Conservation (phyloP, 495 filamentous ascomycete species). For the Melanomma pulvis-pyrius region DNA sequence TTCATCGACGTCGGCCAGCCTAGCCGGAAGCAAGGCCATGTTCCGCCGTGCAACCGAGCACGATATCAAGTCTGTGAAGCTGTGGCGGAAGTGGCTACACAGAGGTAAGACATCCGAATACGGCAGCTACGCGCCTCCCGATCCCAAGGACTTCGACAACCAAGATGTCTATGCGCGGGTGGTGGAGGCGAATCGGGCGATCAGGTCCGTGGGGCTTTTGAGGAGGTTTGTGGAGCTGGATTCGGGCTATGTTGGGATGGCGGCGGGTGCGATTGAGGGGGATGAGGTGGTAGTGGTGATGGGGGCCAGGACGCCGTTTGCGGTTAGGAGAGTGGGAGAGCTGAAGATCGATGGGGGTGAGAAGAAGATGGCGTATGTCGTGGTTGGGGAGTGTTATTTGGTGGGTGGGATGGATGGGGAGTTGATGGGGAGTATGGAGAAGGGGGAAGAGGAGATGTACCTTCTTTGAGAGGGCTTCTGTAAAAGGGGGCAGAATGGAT, state of each 20-base stretch:
- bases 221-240: slow-evolving; percentile 10
- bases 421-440: not conserved
- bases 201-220: slow-evolving; percentile 7
- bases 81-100: slow-evolving; percentile 17
- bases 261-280: not conserved
- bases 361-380: not conserved
- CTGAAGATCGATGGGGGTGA: slow-evolving; percentile 9
- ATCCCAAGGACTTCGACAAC: slow-evolving; percentile 5
- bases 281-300: slow-evolving; percentile 8
- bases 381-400: slow-evolving; percentile 18
- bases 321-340: not conserved
- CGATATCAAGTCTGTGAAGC: slow-evolving; percentile 9
- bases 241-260: slow-evolving; percentile 18
- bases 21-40: slow-evolving; percentile 1
- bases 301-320: slow-evolving; percentile 13
- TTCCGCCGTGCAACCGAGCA: slow-evolving; percentile 12
- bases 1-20: not conserved
- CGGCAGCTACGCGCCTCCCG: not conserved
- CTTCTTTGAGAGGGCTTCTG: not conserved
- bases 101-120: not conserved
- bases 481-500: no score
- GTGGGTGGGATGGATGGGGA: slow-evolving; percentile 20
- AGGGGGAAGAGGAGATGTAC: slow-evolving; percentile 1
- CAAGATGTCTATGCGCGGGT: not conserved
- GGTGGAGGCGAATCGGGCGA: slow-evolving; percentile 1